Evolutionary conservation across 208 protist genomes (phyloP).

Genomic region (Trypanosoma mega): DNA sequence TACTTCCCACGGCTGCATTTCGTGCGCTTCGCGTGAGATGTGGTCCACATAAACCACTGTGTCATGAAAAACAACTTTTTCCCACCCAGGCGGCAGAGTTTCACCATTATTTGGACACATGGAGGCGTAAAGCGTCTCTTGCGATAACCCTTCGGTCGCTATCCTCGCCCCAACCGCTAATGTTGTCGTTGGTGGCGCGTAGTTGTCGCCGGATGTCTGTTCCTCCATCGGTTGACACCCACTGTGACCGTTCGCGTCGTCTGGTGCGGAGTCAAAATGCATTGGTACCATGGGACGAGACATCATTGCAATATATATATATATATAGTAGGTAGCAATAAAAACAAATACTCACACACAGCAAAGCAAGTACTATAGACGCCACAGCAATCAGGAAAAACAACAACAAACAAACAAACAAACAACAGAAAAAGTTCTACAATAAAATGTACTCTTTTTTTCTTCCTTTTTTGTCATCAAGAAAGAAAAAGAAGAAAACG

Average conservation of each 20-base stretch:
- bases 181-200: no score
- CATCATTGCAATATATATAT: conserved; percentile 4
- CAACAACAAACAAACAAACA: conserved; percentile 17
- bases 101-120: conserved; percentile 24
- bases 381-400: conserved; percentile 14
- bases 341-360: conserved; percentile 18
- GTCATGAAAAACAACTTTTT: conserved; percentile 42
- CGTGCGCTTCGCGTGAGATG: conserved; percentile 60
- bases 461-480: not conserved
- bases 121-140: conserved; percentile 22
- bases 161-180: no score
- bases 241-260: not conserved
- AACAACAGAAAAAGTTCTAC: conserved; percentile 4
- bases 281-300: conserved; percentile 1
- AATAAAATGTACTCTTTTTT: not conserved
- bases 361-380: not conserved
- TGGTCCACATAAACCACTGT: conserved; percentile 59
- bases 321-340: conserved; percentile 10
- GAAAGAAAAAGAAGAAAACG: not conserved
- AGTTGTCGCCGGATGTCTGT: not conserved
- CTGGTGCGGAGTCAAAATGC: conserved; percentile 6
- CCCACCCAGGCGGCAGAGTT: conserved; percentile 60
- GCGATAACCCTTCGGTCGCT: not conserved
- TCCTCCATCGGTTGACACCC: not conserved
- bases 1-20: conserved; percentile 57